These are phyloP conservation scores for Fusarium fracticaudum DNA, from an alignment of 2,329 filamentous ascomycete genomes.

Conservation along the genomic window DNA sequence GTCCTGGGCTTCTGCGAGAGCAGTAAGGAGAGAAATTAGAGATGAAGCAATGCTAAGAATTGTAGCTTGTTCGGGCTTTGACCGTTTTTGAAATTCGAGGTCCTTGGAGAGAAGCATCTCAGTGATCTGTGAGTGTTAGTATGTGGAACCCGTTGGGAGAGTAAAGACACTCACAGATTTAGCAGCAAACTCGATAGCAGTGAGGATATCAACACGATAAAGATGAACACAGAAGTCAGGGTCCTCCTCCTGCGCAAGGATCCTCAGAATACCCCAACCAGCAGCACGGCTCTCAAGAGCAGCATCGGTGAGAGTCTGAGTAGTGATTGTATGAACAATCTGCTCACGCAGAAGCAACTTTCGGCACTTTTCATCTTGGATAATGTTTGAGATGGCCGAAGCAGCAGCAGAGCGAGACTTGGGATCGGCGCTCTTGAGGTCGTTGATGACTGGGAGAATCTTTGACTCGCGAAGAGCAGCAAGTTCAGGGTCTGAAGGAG, in stretches of 20 bases:
- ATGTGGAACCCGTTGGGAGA: neutral
- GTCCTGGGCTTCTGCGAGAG: slow-evolving; percentile 67
- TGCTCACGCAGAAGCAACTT: slow-evolving; percentile 74
- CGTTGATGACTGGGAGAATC: slow-evolving; percentile 70
- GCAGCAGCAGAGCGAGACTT: slow-evolving; percentile 69
- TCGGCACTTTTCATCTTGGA: slow-evolving; percentile 69
- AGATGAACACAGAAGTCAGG: slow-evolving; percentile 73
- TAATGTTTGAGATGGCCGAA: slow-evolving; percentile 67
- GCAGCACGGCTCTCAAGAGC: slow-evolving; percentile 71
- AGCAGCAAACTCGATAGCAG: slow-evolving; percentile 66
- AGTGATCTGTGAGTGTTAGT: slow-evolving; percentile 49
- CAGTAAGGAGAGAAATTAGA: slow-evolving; percentile 62
- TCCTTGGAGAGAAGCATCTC: slow-evolving; percentile 55
- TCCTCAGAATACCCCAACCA: slow-evolving; percentile 73
- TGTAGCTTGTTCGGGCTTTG: slow-evolving; percentile 63
- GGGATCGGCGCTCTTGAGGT: slow-evolving; percentile 67
- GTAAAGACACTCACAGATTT: slow-evolving; percentile 56
- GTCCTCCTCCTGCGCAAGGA: slow-evolving; percentile 71
- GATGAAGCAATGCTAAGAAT: slow-evolving; percentile 65
- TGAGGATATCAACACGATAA: slow-evolving; percentile 69
- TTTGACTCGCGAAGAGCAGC: slow-evolving; percentile 69
- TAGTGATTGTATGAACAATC: slow-evolving; percentile 70
- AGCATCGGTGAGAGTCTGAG: slow-evolving; percentile 70
- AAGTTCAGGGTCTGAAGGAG: slow-evolving; percentile 70
- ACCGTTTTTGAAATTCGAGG: slow-evolving; percentile 56